Conservation (phyloP, 495 filamentous ascomycete genomes). For the Collariella sp. region DNA sequence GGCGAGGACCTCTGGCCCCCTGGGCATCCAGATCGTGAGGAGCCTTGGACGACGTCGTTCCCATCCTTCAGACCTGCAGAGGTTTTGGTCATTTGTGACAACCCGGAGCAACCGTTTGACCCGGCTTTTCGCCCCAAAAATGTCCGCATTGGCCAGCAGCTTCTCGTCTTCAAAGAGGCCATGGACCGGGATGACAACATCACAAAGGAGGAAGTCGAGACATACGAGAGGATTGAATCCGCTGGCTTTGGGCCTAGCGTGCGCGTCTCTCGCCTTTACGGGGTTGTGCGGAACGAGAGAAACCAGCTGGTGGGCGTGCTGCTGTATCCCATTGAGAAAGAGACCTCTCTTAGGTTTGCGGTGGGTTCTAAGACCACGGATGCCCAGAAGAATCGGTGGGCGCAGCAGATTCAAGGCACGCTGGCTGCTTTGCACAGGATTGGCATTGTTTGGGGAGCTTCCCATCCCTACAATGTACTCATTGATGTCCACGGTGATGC, state of each 20-base stretch:
- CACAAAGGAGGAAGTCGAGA: not conserved
- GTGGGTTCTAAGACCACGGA: not conserved
- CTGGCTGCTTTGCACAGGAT: not conserved
- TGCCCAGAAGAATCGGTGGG: conserved; percentile 3
- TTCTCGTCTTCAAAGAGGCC: not conserved
- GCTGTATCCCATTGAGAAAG: not conserved
- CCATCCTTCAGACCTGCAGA: not conserved
- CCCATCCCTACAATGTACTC: conserved; percentile 36
- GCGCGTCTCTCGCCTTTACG: not conserved
- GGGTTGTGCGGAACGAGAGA: not conserved
- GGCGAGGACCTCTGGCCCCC: not conserved
- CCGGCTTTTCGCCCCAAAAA: not conserved
- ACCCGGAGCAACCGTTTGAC: not conserved
- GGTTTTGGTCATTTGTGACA: not conserved
- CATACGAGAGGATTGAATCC: not conserved
- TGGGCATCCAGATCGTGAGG: no score
- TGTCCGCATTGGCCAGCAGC: not conserved
- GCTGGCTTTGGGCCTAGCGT: not conserved
- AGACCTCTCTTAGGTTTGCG: not conserved
- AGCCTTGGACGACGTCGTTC: not conserved
- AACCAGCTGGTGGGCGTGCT: not conserved
- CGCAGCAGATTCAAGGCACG: not conserved
- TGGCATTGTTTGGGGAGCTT: conserved; percentile 29
- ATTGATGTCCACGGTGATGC: conserved; percentile 33
- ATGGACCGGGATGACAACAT: not conserved